A percentile compares a stretch with the other conserved stretches of the same genome.
Evolutionary conservation across 2,329 filamentous ascomycete genomes (phyloP).

Genomic region (Ascosphaera aggregata): DNA sequence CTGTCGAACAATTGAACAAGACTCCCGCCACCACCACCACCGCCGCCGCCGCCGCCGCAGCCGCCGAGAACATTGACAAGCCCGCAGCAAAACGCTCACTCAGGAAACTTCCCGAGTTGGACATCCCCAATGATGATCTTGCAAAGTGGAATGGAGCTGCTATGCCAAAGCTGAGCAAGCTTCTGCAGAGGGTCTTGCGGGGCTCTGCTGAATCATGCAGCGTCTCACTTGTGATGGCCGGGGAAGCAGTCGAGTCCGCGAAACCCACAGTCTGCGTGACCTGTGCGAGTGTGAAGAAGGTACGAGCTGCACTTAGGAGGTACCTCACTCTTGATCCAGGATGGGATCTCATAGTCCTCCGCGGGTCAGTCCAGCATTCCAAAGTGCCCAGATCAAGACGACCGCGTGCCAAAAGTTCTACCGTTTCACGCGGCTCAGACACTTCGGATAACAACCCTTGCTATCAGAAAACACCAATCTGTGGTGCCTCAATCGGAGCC

Average conservation of each 20-base stretch:
- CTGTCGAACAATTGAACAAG: neutral
- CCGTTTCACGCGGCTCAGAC: conserved; percentile 9
- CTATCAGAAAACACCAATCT: conserved; percentile 56
- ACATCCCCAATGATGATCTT: conserved; percentile 30
- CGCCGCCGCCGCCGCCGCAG: no score
- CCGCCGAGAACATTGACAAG: conserved; percentile 9
- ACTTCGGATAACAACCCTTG: conserved; percentile 34
- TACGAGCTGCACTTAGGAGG: conserved; percentile 32
- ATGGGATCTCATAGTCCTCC: conserved; percentile 37
- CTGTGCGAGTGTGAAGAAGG: conserved; percentile 33
- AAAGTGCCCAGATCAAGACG: conserved; percentile 24
- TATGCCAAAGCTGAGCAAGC: conserved; percentile 32
- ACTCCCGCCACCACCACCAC: neutral
- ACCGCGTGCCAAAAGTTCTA: conserved; percentile 12
- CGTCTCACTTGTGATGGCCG: conserved; percentile 36
- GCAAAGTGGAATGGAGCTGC: conserved; percentile 35
- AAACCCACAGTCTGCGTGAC: conserved; percentile 39
- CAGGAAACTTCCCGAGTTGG: conserved; percentile 23
- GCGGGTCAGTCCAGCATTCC: conserved; percentile 32
- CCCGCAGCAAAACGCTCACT: conserved; percentile 17
- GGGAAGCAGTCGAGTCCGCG: conserved; percentile 31
- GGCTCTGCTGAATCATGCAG: conserved; percentile 37
- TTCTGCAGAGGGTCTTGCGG: conserved; percentile 33
- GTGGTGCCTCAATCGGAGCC: conserved; percentile 81
- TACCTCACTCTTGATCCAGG: conserved; percentile 33